These are phyloP conservation scores for Aspergillus haitiensis DNA, from an alignment of 495 filamentous ascomycete genomes.

Conservation along the genomic window DNA sequence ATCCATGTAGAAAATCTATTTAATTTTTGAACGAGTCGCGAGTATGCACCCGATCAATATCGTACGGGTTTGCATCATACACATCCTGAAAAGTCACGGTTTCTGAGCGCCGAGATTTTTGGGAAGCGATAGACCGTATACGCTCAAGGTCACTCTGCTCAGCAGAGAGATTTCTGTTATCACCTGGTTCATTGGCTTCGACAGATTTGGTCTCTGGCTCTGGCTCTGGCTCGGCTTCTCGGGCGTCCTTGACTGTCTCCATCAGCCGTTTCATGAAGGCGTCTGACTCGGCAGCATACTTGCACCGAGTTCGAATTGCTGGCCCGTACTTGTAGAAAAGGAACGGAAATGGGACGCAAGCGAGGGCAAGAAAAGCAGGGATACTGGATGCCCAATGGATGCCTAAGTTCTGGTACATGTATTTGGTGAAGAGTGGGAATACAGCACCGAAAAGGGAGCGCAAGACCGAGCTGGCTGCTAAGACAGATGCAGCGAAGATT, in stretches of 20 bases:
- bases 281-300: constrained; percentile 63
- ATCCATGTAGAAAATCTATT: not conserved
- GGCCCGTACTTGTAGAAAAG: constrained; percentile 67
- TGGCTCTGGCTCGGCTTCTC: not conserved
- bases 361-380: constrained; percentile 65
- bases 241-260: constrained; percentile 29
- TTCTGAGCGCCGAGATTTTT: constrained; percentile 1
- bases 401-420: constrained; percentile 65
- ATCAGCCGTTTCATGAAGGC: constrained; percentile 38
- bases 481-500: constrained; percentile 66
- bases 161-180: not conserved
- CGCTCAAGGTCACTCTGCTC: not conserved
- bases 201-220: not conserved
- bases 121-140: constrained; percentile 10
- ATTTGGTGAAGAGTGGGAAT: constrained; percentile 69
- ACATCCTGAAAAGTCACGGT: constrained; percentile 6
- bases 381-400: constrained; percentile 69
- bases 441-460: constrained; percentile 62
- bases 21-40: constrained; percentile 20
- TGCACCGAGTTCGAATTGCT: constrained; percentile 59
- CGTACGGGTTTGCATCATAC: constrained; percentile 23
- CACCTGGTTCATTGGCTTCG: too few relatives aligned
- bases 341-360: constrained; percentile 66
- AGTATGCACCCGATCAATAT: constrained; percentile 25
- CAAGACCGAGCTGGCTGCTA: constrained; percentile 66